Conservation (phyloP, 441 rosid species). For the Mallotus repandus region DNA sequence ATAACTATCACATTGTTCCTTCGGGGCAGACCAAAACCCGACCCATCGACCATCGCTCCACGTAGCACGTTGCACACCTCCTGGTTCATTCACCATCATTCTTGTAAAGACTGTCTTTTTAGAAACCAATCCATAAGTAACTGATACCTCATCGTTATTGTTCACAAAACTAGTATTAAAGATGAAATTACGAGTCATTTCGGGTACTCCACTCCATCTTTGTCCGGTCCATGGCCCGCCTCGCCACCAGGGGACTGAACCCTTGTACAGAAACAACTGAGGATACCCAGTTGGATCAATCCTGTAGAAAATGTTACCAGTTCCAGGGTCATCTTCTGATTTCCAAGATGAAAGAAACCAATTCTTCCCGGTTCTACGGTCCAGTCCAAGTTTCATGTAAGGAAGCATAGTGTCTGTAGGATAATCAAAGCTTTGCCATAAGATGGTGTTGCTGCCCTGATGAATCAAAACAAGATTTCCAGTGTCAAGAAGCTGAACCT, state of each 20-base stretch:
- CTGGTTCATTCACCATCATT: conserved; percentile 26
- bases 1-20: conserved; percentile 58
- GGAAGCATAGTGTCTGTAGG: conserved; percentile 55
- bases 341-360: conserved; percentile 53
- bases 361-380: conserved; percentile 30
- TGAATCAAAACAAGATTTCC: conserved; percentile 54
- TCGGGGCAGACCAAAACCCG: conserved; percentile 44
- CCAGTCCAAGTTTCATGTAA: conserved; percentile 50
- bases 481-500: conserved; percentile 51
- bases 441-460: conserved; percentile 22
- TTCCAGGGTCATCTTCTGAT: conserved; percentile 53
- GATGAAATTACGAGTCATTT: conserved; percentile 32
- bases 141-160: conserved; percentile 25
- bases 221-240: conserved; percentile 66
- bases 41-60: conserved; percentile 57
- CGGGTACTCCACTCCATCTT: conserved; percentile 53
- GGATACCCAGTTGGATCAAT: conserved; percentile 52
- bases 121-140: conserved; percentile 1
- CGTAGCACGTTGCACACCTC: conserved; percentile 25
- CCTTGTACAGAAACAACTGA: conserved; percentile 49
- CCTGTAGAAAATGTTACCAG: conserved; percentile 35
- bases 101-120: conserved; percentile 24
- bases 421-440: conserved; percentile 70
- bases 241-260: conserved; percentile 39
- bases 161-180: conserved; percentile 23